Percentiles rank a stretch among this genome's conserved stretches.
Conservation (phyloP, 2,329 filamentous ascomycete species). For the Cryphonectria carpinicola region DNA sequence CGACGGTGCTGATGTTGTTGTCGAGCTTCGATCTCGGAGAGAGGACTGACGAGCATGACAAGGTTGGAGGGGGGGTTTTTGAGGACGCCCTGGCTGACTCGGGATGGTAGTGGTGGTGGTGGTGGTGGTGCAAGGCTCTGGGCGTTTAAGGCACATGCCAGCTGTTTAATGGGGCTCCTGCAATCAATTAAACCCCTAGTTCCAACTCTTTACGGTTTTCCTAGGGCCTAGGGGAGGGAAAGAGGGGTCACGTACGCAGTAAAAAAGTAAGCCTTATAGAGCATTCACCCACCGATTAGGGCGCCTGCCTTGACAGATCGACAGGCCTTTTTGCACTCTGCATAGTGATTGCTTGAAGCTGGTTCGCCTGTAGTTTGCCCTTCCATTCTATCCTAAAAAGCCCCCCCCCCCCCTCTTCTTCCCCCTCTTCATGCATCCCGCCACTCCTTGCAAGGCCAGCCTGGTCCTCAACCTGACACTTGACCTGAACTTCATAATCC, state of each 20-base stretch:
- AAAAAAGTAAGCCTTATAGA: not conserved
- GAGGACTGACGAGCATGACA: not conserved
- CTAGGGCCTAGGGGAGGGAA: not conserved
- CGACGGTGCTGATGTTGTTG: not conserved
- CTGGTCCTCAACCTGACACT: not conserved
- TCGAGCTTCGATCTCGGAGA: not conserved
- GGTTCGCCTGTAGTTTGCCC: not conserved
- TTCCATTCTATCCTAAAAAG: not conserved
- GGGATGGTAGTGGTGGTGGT: not conserved
- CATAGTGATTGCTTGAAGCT: not conserved
- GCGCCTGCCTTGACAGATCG: not conserved
- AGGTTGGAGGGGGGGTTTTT: not conserved
- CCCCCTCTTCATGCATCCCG: not conserved
- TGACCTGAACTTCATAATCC: not conserved
- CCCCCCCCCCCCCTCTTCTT: too few species aligned
- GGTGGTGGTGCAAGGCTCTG: not conserved
- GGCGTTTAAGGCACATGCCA: conserved; percentile 3
- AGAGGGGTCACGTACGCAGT: not conserved
- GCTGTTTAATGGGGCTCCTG: conserved; percentile 6
- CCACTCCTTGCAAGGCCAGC: not conserved
- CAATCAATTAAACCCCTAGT: conserved; percentile 8
- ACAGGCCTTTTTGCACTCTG: not conserved
- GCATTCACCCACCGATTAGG: not conserved
- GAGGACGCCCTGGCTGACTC: not conserved
- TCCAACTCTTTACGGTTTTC: not conserved